These are phyloP conservation scores for Psophocarpus tetragonolobus DNA, from an alignment of 306 rosid species.

Conservation along the genomic window DNA sequence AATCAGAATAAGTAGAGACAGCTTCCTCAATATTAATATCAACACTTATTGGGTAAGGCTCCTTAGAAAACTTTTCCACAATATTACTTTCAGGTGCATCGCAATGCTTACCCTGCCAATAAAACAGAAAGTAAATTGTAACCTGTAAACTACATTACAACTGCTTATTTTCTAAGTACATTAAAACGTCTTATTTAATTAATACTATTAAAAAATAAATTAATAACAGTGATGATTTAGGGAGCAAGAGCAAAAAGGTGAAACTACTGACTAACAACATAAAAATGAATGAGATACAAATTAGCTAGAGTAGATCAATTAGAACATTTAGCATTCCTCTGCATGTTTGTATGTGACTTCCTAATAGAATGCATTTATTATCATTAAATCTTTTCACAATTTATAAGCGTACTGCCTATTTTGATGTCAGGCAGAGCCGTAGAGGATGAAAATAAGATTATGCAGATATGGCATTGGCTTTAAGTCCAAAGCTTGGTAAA, in stretches of 20 bases:
- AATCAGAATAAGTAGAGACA: conserved; percentile 37
- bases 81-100: conserved; percentile 24
- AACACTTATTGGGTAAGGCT: conserved; percentile 6
- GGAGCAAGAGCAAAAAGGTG: conserved; percentile 17
- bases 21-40: conserved; percentile 29
- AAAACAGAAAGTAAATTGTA: conserved; percentile 12
- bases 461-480: neutral
- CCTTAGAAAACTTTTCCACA: conserved; percentile 8
- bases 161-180: neutral
- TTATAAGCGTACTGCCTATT: neutral
- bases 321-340: conserved; percentile 12
- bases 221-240: neutral
- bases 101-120: conserved; percentile 30
- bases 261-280: neutral
- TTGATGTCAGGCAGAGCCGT: conserved; percentile 1
- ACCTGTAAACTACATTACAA: conserved; percentile 16
- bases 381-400: conserved; percentile 11
- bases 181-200: neutral
- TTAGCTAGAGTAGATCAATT: conserved; percentile 16
- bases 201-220: neutral
- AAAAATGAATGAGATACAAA: conserved; percentile 6
- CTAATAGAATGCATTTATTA: conserved; percentile 14
- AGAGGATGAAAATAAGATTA: conserved; percentile 3
- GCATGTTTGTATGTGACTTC: conserved; percentile 12
- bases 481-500: neutral